Evolutionary conservation across 306 rosid genomes (phyloP), one percentile per base, ranked within the genome.

Genomic region (Prinsepia uniflora): DNA sequence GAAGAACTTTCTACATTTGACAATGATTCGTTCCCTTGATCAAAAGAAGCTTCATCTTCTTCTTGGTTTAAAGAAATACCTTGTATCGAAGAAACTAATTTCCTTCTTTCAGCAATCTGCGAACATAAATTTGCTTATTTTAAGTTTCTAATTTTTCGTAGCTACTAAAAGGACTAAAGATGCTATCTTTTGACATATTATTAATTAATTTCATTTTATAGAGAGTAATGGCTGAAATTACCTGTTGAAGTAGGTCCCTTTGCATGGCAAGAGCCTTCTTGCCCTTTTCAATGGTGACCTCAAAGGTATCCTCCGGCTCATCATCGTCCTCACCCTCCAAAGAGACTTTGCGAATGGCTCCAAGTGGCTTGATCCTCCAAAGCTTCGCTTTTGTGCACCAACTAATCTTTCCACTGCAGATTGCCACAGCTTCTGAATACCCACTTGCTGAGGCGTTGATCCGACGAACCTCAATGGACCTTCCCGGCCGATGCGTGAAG

Each of bases 81-180:
- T 52, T 84, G 78, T 63, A 91, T 84, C 67, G 92, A 80, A 71
- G 92, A 81, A 69, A 82, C 78, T 83, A 87, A 43, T 65, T 89
- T 89, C 84, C 75, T 89, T 84, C 96, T 87, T 76, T 91, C 97
- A 48, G 95, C 86, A 84, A 90, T 94, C 98, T 94, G 74, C 70
- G 70, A 75, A 77, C 17, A 63, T 50, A 78, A 56, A 70, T 46
- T 22, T 55, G 8, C 63, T 19, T 6, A 47, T 14, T 68, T 41
- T 40, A 69, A 53, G 30, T 19, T 59, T 59, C 13, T 2, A 59
- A 59, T 52, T 22, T 49, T 20, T 53, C 48, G 7, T 22, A 50
- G 39, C 47, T 54, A 36, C 6, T 49, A 24, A 49, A 42, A 55
- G 36, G 12, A 68, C 49, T 49, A 12, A 6, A 14, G 22, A 14